Percentiles rank a stretch among this genome's conserved stretches.
Conservation (phyloP, 371 early-diverging fungal species). For the Circinella umbellata region DNA sequence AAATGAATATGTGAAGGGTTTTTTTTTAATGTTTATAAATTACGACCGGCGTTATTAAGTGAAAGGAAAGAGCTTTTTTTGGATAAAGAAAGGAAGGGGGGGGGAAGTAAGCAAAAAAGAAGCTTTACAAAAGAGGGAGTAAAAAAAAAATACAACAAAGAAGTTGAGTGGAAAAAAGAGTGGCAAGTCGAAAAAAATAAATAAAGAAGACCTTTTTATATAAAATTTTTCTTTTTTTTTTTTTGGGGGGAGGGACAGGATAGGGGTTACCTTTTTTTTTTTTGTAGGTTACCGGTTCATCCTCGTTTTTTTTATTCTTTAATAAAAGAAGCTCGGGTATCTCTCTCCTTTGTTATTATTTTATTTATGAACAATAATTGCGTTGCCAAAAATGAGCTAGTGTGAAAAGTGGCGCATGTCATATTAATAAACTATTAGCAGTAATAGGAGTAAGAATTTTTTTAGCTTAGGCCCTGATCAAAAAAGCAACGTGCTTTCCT, state of each 20-base stretch:
- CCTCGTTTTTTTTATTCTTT: no score
- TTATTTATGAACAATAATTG: not conserved
- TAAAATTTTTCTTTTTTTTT: no score
- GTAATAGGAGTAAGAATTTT: no score
- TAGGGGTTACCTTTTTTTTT: no score
- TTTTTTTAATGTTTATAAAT: no score
- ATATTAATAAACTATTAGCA: no score
- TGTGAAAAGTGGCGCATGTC: not conserved
- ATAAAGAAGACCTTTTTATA: not conserved
- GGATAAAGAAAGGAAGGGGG: slow-evolving; percentile 19
- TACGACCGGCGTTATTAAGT: slow-evolving; percentile 18
- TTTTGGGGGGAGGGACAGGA: no score
- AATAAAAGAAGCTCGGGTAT: not conserved
- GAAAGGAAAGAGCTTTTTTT: slow-evolving; percentile 13
- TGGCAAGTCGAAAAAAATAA: not conserved
- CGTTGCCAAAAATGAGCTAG: slow-evolving; percentile 8
- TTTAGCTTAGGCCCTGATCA: no score
- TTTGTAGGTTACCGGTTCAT: no score
- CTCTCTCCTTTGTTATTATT: not conserved
- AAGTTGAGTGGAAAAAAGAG: not conserved
- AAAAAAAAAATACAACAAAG: slow-evolving; percentile 9
- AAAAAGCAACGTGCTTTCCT: no score
- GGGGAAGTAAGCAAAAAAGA: not conserved
- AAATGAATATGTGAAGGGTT: slow-evolving; percentile 10
- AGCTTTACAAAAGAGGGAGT: no score